phyloP scores from a whole-genome alignment of 257 asterid genomes.

The Solanum ossicruentum region DNA sequence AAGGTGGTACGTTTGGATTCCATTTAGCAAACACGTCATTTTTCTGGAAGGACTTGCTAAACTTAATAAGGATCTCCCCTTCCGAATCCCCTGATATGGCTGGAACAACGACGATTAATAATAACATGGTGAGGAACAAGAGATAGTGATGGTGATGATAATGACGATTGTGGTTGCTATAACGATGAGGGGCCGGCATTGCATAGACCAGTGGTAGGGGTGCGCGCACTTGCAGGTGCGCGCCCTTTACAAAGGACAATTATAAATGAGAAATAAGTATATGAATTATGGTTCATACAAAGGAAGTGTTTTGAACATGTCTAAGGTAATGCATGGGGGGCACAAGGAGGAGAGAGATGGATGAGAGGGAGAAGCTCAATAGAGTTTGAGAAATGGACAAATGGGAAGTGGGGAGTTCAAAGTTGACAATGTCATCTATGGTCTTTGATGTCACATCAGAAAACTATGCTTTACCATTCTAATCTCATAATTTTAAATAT shows the following conservation, averaged over 20 bases:
- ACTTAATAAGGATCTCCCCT: conserved; percentile 11
- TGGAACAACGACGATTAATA: neutral
- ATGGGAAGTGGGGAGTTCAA: conserved; percentile 15
- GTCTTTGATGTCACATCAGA: conserved; percentile 8
- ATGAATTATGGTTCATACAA: neutral
- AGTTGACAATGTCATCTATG: conserved; percentile 18
- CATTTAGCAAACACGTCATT: conserved; percentile 15
- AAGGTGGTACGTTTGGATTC: conserved; percentile 21
- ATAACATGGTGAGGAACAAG: neutral
- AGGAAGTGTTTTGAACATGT: neutral
- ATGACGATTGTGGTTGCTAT: conserved; percentile 7
- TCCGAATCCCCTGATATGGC: neutral
- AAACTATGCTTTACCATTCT: neutral
- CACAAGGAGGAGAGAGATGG: conserved; percentile 13
- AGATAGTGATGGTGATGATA: neutral
- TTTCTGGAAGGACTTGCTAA: conserved; percentile 26
- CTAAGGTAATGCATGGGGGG: conserved; percentile 12
- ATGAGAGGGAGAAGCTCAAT: neutral
- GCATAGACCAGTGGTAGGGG: conserved; percentile 4
- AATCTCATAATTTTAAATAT: neutral
- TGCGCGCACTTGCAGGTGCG: conserved; percentile 37
- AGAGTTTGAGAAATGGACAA: conserved; percentile 12
- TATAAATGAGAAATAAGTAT: conserved; percentile 12
- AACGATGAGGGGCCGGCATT: neutral
- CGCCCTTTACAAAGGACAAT: conserved; percentile 16